Conservation (phyloP, 345 rosid species). For the Eucalyptus coolabah region DNA sequence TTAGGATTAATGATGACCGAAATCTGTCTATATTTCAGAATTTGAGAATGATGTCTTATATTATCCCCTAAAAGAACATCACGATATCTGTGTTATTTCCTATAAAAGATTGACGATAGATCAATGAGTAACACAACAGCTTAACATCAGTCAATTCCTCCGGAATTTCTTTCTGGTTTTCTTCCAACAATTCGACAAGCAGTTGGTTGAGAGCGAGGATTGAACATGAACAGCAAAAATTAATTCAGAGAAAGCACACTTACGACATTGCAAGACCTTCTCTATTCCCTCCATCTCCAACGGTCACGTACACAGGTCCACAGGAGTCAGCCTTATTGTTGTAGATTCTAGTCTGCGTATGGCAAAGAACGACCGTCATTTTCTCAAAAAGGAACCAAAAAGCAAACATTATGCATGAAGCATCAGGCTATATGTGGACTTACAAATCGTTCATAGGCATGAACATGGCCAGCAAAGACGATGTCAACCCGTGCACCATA, state of each 20-base stretch:
- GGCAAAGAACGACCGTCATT: neutral
- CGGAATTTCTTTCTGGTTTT: neutral
- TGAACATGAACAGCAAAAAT: neutral
- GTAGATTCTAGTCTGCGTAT: constrained; percentile 50
- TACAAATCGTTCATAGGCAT: constrained; percentile 92
- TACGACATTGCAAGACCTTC: constrained; percentile 77
- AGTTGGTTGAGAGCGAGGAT: neutral
- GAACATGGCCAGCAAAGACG: constrained; percentile 86
- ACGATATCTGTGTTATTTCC: neutral
- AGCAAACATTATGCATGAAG: neutral
- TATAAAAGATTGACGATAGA: constrained; percentile 5
- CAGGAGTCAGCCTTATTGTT: constrained; percentile 58
- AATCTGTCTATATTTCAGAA: neutral
- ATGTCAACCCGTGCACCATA: constrained; percentile 62
- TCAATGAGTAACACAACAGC: neutral
- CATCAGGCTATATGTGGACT: neutral
- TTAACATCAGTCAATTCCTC: neutral
- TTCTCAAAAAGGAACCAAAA: neutral
- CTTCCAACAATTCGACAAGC: neutral
- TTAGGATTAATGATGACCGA: neutral
- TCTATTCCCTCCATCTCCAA: constrained; percentile 89
- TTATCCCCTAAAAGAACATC: neutral
- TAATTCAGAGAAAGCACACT: neutral
- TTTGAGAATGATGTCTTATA: neutral
- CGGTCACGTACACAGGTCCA: constrained; percentile 68